A percentile compares a stretch with the other conserved stretches of the same genome.
phyloP scores from a whole-genome alignment of 1,284 basidiomycete genomes.

The Entoloma clypeatum region DNA sequence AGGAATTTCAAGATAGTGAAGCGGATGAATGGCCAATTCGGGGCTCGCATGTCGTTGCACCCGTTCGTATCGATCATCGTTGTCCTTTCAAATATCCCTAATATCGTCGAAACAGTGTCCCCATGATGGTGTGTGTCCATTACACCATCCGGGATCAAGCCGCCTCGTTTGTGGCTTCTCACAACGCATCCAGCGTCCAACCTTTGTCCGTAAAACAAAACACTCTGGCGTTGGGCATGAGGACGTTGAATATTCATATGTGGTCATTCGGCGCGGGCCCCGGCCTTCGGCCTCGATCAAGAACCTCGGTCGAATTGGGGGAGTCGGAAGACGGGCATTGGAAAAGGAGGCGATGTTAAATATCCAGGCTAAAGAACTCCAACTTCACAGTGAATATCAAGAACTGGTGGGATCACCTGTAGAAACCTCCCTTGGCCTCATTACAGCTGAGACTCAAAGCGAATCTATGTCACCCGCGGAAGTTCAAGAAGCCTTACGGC shows the following conservation, averaged over 20 bases:
- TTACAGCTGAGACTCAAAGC: conserved; percentile 9
- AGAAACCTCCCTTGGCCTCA: conserved; percentile 8
- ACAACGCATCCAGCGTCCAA: conserved; percentile 83
- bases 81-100: conserved; percentile 14
- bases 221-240: conserved; percentile 82
- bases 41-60: conserved; percentile 80
- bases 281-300: conserved; percentile 48
- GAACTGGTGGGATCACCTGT: conserved; percentile 8
- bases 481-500: conserved; percentile 47
- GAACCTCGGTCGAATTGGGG: conserved; percentile 63
- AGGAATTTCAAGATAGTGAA: conserved; percentile 49
- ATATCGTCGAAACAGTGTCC: conserved; percentile 55
- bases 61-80: conserved; percentile 46
- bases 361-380: conserved; percentile 37
- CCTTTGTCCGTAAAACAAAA: conserved; percentile 84
- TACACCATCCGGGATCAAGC: conserved; percentile 49
- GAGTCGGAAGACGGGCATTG: conserved; percentile 46
- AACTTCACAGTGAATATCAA: conserved; percentile 41
- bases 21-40: conserved; percentile 33
- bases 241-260: conserved; percentile 86
- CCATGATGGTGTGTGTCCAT: conserved; percentile 85
- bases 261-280: conserved; percentile 79
- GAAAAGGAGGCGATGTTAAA: conserved; percentile 35
- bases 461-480: conserved; percentile 27
- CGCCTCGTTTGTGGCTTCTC: conserved; percentile 77